Percentiles rank a stretch among this genome's conserved stretches.
These are phyloP conservation scores for Sedum album DNA, from an alignment of 164 flowering plant species.

Conservation along the genomic window DNA sequence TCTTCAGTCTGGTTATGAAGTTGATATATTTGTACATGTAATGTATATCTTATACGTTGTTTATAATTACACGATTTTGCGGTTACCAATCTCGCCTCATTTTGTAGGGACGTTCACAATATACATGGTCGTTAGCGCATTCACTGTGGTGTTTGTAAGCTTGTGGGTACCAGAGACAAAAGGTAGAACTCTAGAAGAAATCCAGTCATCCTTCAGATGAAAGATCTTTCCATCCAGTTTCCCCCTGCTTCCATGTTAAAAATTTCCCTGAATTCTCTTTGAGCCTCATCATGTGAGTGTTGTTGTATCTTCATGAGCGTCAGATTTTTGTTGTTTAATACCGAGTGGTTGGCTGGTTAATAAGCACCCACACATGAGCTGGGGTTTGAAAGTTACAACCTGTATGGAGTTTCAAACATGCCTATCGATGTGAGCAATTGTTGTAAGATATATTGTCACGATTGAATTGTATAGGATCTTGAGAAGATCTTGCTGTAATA, in stretches of 20 bases:
- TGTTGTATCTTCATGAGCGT: neutral
- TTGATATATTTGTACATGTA: neutral
- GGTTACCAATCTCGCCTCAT: neutral
- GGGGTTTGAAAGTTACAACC: neutral
- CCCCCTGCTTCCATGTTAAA: too few relatives aligned
- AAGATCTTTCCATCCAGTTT: neutral
- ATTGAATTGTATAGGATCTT: too few relatives aligned
- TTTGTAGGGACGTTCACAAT: constrained; percentile 7
- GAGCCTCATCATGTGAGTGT: neutral
- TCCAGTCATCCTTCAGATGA: constrained; percentile 11
- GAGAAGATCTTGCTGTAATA: too few relatives aligned
- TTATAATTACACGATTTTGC: neutral
- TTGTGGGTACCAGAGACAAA: constrained; percentile 9
- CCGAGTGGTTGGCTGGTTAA: too few relatives aligned
- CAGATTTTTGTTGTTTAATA: constrained; percentile 5
- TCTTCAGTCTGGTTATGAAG: neutral
- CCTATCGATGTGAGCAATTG: too few relatives aligned
- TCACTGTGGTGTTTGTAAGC: constrained; percentile 6
- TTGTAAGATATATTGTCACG: too few relatives aligned
- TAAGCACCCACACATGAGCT: neutral
- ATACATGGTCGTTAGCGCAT: constrained; percentile 8
- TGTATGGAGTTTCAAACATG: too few relatives aligned
- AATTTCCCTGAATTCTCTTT: neutral
- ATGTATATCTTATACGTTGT: too few relatives aligned
- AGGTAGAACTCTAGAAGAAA: constrained; percentile 11